Evolutionary conservation across 805 yeast genomes (phyloP).

Genomic region (Candida nonsorbophila): DNA sequence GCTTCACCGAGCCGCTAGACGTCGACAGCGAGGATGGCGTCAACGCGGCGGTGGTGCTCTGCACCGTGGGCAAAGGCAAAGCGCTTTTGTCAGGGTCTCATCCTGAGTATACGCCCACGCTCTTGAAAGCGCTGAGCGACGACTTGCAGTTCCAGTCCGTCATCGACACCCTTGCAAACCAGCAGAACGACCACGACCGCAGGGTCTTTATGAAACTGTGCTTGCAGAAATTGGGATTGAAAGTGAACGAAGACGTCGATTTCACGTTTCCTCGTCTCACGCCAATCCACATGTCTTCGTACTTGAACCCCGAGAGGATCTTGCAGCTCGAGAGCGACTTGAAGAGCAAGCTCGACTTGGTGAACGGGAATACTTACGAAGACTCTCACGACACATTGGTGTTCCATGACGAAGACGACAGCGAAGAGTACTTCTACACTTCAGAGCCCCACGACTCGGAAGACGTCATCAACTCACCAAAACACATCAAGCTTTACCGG

Average conservation of each 20-base stretch:
- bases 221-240: conserved; percentile 58
- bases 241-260: conserved; percentile 50
- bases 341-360: conserved; percentile 28
- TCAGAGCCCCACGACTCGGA: too few relatives aligned
- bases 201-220: conserved; percentile 51
- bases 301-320: conserved; percentile 23
- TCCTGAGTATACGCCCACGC: conserved; percentile 72
- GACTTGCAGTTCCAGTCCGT: conserved; percentile 18
- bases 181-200: conserved; percentile 44
- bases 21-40: conserved; percentile 30
- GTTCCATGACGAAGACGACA: conserved; percentile 36
- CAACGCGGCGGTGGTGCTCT: conserved; percentile 68
- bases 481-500: conserved; percentile 44
- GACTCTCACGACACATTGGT: conserved; percentile 56
- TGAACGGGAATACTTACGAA: conserved; percentile 28
- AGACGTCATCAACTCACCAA: conserved; percentile 5
- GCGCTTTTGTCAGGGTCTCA: conserved; percentile 82
- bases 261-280: conserved; percentile 60
- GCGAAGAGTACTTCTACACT: conserved; percentile 9
- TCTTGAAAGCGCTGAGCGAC: conserved; percentile 33
- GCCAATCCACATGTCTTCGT: conserved; percentile 55
- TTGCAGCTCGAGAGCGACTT: conserved; percentile 28
- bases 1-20: conserved; percentile 52
- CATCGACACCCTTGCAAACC: conserved; percentile 33
- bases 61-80: conserved; percentile 66